phyloP scores from a whole-genome alignment of 257 asterid genomes.

The Nicotiana noctiflora region DNA sequence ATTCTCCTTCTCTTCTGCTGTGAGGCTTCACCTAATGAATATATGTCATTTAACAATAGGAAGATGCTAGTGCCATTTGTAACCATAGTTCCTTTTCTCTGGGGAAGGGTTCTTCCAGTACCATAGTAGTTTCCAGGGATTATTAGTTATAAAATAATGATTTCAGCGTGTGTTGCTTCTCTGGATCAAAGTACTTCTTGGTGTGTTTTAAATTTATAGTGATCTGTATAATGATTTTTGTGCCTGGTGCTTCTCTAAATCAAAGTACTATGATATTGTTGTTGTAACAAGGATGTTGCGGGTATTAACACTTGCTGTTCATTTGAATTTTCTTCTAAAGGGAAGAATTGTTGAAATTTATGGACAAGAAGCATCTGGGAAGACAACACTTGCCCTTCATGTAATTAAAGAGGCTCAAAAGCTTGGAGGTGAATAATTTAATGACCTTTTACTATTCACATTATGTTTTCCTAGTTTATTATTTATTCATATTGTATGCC shows the following conservation, averaged over 20 bases:
- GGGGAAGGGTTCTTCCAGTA: neutral
- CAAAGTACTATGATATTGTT: neutral
- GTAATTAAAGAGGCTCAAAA: constrained; percentile 90
- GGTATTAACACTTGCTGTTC: neutral
- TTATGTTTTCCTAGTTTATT: neutral
- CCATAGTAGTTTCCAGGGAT: neutral
- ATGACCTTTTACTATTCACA: neutral
- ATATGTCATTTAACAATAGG: neutral
- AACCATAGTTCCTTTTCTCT: neutral
- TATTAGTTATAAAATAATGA: neutral
- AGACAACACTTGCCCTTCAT: constrained; percentile 94
- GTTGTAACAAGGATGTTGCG: neutral
- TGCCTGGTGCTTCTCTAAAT: neutral
- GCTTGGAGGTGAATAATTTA: constrained; percentile 66
- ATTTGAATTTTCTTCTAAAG: constrained; percentile 25
- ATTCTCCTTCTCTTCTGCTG: neutral
- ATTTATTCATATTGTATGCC: neutral
- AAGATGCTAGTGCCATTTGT: neutral
- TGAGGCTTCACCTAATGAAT: neutral
- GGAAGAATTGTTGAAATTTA: constrained; percentile 91
- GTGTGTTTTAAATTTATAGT: neutral
- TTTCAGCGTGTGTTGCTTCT: neutral
- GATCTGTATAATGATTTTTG: neutral
- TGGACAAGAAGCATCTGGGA: constrained; percentile 97
- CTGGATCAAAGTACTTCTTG: neutral